Base-by-base conservation (phyloP, 495 filamentous ascomycete genomes). In the Barbatosphaeria neglecta region DNA sequence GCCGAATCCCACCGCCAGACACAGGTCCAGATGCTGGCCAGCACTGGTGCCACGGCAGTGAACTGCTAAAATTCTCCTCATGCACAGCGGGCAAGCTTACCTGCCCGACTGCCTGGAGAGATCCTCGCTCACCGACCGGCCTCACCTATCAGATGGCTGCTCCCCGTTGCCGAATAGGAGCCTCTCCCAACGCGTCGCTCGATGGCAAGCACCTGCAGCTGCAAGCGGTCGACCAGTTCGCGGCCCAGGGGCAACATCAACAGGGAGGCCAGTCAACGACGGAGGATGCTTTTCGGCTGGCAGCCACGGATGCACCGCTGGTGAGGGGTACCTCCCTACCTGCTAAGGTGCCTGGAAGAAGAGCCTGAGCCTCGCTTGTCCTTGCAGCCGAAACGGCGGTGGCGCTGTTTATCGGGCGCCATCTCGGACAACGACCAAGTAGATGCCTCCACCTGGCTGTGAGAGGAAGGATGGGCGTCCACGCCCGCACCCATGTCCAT, bases 11-110 rank as follows among this genome's bases (percentile, higher is more conserved):
- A n/a, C 19, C 24, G 39, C 39, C 39, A 41, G 39, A 22, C 39
- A 41, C 39, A 41, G 24, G 22, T 2, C 22, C 39, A 23, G 24
- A 13, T 24, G 20, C 39, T 41, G 39, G 39, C 20, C 39, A 2
- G 39, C 20, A 41, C 39, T 41, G 39, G 39, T 41, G 39, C 39
- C 39, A 41, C 39, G 39, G 13, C 31, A 35, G 24, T 35, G 31
- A n/a, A n/a, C n/a, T n/a, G n/a, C n/a, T n/a, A n/a, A n/a, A n/a
- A n/a, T n/a, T n/a, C n/a, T n/a, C n/a, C n/a, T n/a, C n/a, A n/a
- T n/a, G n/a, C n/a, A n/a, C n/a, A n/a, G n/a, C n/a, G n/a, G n/a
- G n/a, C n/a, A n/a, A n/a, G n/a, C n/a, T n/a, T n/a, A n/a, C n/a
- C n/a, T n/a, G n/a, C n/a, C n/a, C n/a, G n/a, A n/a, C n/a, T n/a